Evolutionary conservation across 106 monocot species (phyloP), one percentile per base, ranked within the genome.

Genomic region (Cymbidium sinense): DNA sequence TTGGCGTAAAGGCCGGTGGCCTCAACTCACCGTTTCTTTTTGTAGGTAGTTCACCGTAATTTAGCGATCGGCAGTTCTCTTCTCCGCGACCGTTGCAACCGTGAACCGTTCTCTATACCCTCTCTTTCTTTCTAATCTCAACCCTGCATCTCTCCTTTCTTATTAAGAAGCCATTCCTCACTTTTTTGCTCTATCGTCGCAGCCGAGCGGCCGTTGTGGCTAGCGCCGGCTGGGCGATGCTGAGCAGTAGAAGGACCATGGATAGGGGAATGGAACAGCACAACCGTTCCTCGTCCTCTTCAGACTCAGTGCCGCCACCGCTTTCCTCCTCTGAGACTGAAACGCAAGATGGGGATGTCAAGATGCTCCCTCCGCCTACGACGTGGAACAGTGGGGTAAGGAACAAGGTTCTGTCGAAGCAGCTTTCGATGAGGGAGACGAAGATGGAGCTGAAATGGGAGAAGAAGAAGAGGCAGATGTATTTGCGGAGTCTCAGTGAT

Each of bases 371-470:
- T 0, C 64, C 74, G 47, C 7, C 41, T 58, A 36, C 41, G 9
- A 10, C 39, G 21, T 13, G 23, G 25, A 2, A n/a, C n/a, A n/a
- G n/a, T n/a, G 64, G 64, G 41, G 41, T 2, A 13, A 47, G n/a
- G n/a, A 17, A 47, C 2, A 13, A 47, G 47, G 47, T 47, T 13
- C 73, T 93, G 36, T 74, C 80, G 35, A 89, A 87, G 84, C 94
- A 91, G 82, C 83, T 88, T 12, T 91, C 91, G 7, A 88, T 91
- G 91, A 87, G 79, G 81, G 92, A 95, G 79, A 91, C 87, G 25
- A 83, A 58, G 5, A 82, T 86, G 43, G 95, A 95, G 80, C 87
- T 86, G 8, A 77, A 82, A 77, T 95, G 95, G 91, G 95, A 95
- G 80, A 82, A 79, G 81, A 77, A 86, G 28, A 73, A 85, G 34